Conservation (phyloP, 2,329 filamentous ascomycete species). For the Trichoderma sp. region DNA sequence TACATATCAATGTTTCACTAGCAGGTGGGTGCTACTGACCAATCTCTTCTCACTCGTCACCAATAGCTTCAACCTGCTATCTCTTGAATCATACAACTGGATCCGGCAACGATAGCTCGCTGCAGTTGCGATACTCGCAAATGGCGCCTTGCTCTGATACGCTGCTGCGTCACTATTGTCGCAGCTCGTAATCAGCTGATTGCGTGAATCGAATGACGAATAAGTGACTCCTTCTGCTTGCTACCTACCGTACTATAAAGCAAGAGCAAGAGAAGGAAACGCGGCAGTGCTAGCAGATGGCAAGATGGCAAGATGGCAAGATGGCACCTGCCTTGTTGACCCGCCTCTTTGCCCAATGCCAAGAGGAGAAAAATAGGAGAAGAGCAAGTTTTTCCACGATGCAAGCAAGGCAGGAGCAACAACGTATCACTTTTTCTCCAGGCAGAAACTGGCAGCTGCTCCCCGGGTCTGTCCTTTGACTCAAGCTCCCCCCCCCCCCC, state of each 20-base stretch:
- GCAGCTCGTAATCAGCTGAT: not conserved
- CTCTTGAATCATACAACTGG: not conserved
- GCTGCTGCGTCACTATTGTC: not conserved
- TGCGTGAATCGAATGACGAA: not conserved
- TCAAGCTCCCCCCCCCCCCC: not conserved
- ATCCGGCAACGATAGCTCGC: not conserved
- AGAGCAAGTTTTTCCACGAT: constrained; percentile 8
- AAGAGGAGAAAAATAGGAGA: not conserved
- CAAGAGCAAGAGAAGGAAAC: not conserved
- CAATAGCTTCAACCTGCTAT: not conserved
- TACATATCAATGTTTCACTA: not conserved
- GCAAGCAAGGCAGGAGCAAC: not conserved
- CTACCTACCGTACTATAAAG: not conserved
- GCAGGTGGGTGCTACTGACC: not conserved
- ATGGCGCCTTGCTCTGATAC: not conserved
- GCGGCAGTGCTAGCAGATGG: constrained; percentile 18
- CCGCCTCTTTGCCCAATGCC: not conserved
- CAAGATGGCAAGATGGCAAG: constrained; percentile 2
- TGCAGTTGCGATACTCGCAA: not conserved
- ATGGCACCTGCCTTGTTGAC: not conserved
- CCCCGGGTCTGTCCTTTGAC: not conserved
- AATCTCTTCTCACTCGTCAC: not conserved
- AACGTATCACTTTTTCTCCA: not conserved
- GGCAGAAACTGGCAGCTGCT: constrained; percentile 19
- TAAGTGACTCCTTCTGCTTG: not conserved